Conservation (phyloP, 2,329 filamentous ascomycete genomes). For the Pyricularia pennisetigena region DNA sequence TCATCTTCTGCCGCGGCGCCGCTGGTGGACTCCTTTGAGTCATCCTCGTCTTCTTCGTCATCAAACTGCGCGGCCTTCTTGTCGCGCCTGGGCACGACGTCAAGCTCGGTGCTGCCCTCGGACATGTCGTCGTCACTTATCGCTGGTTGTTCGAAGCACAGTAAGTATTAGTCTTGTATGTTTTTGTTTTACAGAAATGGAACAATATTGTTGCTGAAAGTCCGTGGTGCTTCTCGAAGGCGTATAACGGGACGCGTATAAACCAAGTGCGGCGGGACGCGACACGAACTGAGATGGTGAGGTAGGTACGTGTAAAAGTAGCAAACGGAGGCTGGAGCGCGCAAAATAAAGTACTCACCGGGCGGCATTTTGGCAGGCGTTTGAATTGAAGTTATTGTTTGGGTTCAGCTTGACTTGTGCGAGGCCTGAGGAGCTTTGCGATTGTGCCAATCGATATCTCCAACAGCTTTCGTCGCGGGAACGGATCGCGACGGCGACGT, state of each 20-base stretch:
- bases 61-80: slow-evolving; percentile 25
- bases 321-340: not conserved
- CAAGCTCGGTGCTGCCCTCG: slow-evolving; percentile 17
- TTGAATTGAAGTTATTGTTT: not conserved
- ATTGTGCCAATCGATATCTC: not conserved
- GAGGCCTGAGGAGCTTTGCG: not conserved
- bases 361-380: not conserved
- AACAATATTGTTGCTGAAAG: not conserved
- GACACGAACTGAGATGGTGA: not conserved
- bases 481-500: not conserved
- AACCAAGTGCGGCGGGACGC: not conserved
- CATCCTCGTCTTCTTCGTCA: slow-evolving; percentile 9
- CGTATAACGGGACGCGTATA: not conserved
- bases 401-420: not conserved
- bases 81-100: slow-evolving; percentile 10
- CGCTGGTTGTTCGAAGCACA: slow-evolving; percentile 14
- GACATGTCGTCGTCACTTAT: slow-evolving; percentile 33
- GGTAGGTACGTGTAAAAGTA: not conserved
- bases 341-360: not conserved
- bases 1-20: slow-evolving; percentile 23
- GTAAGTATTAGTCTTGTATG: not conserved
- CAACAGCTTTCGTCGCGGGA: not conserved
- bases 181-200: not conserved
- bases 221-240: not conserved
- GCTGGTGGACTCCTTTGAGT: slow-evolving; percentile 12